Percentiles rank a stretch among this genome's conserved stretches.
Conservation (phyloP, 352 stramenopile genomes). For the Phytophthora podocarpi region DNA sequence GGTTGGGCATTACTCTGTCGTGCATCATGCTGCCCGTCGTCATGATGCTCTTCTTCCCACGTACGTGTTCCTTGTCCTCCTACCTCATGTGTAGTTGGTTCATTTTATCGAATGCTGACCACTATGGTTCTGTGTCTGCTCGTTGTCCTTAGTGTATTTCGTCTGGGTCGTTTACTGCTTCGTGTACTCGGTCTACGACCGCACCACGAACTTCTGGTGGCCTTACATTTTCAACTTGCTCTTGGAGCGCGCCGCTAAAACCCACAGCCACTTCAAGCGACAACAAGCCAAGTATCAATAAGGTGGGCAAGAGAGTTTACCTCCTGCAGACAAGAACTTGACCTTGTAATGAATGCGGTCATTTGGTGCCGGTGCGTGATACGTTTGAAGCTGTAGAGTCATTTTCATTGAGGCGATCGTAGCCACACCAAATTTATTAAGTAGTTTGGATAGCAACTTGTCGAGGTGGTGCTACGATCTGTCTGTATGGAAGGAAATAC, state of each 20-base stretch:
- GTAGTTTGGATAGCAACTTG: neutral
- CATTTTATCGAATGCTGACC: neutral
- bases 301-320: constrained; percentile 10
- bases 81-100: neutral
- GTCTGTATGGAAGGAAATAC: constrained; percentile 11
- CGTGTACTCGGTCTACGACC: constrained; percentile 83
- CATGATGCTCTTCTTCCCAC: constrained; percentile 80
- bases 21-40: constrained; percentile 74
- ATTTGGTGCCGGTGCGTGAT: constrained; percentile 26
- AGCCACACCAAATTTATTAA: constrained; percentile 33
- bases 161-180: constrained; percentile 85
- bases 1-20: constrained; percentile 67
- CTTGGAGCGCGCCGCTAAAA: constrained; percentile 64
- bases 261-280: constrained; percentile 55
- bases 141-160: constrained; percentile 66
- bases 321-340: constrained; percentile 1
- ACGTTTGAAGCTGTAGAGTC: constrained; percentile 16
- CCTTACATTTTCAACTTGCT: constrained; percentile 86
- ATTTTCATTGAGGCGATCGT: constrained; percentile 14
- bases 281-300: constrained; percentile 36
- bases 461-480: neutral
- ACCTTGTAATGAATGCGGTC: constrained; percentile 7
- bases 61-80: constrained; percentile 42
- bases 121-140: neutral
- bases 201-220: constrained; percentile 87